Conservation (phyloP, 352 stramenopile genomes). For the Poterioochromonas sp. region DNA sequence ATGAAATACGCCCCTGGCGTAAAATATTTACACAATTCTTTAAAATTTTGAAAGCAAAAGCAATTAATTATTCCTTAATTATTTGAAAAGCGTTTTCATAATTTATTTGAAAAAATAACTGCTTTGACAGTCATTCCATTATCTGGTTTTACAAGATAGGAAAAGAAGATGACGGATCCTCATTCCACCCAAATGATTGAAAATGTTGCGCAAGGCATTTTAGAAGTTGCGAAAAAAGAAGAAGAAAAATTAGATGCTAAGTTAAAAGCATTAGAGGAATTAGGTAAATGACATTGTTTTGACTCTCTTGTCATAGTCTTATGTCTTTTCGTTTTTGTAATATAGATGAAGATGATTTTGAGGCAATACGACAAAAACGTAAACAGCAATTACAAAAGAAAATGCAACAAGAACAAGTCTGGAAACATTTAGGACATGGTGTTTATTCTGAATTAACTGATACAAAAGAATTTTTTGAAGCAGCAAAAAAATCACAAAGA, state of each 20-base stretch:
- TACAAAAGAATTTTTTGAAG: slow-evolving; percentile 83
- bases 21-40: background rate
- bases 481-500: slow-evolving; percentile 69
- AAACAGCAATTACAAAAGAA: slow-evolving; percentile 62
- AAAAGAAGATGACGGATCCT: background rate
- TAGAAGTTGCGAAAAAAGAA: slow-evolving; percentile 18
- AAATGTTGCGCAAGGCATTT: slow-evolving; percentile 16
- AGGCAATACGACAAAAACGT: slow-evolving; percentile 65
- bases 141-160: background rate
- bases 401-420: slow-evolving; percentile 57
- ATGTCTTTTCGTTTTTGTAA: slow-evolving; percentile 30
- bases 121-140: background rate
- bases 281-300: slow-evolving; percentile 4
- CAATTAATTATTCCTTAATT: background rate
- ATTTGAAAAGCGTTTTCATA: background rate
- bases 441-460: slow-evolving; percentile 69
- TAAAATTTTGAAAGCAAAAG: background rate
- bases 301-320: background rate
- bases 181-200: slow-evolving; percentile 17
- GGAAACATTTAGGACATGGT: slow-evolving; percentile 65
- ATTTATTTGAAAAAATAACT: background rate
- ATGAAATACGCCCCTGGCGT: background rate
- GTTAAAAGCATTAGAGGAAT: background rate
- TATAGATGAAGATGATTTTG: slow-evolving; percentile 72
- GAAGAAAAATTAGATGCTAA: slow-evolving; percentile 26